Conservation (phyloP, 2,329 filamentous ascomycete genomes). For the Peltaster fructicola region DNA sequence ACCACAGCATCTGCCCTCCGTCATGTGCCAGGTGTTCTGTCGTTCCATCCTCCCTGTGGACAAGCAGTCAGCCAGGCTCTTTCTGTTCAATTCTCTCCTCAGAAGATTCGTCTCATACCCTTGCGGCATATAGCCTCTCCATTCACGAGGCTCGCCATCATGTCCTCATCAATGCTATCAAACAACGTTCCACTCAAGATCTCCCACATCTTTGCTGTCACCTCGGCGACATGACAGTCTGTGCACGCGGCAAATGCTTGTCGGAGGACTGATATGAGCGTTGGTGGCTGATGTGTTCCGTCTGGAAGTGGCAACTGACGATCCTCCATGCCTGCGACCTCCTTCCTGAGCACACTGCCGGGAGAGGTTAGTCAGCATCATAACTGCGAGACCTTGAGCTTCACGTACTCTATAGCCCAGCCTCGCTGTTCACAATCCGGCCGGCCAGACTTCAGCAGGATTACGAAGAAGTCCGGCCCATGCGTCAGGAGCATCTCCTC, state of each 20-base stretch:
- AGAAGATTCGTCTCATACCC: no score
- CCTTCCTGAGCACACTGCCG: constrained; percentile 9
- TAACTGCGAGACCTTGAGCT: no score
- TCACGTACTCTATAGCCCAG: constrained; percentile 10
- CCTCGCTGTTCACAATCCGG: not conserved
- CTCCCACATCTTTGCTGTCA: constrained; percentile 17
- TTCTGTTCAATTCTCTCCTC: no score
- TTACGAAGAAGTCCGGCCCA: constrained; percentile 15
- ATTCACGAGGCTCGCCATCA: constrained; percentile 8
- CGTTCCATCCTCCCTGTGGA: no score
- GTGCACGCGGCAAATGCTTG: constrained; percentile 12
- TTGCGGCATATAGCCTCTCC: no score
- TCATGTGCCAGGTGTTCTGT: no score
- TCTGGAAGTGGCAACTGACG: constrained; percentile 10
- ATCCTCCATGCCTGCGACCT: constrained; percentile 11
- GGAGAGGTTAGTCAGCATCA: constrained; percentile 1
- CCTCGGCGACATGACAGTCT: constrained; percentile 9
- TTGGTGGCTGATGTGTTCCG: constrained; percentile 10
- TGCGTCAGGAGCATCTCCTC: constrained; percentile 17
- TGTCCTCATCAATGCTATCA: constrained; percentile 11
- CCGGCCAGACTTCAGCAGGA: constrained; percentile 9
- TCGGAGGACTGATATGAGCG: constrained; percentile 13
- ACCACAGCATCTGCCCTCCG: no score
- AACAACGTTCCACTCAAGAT: constrained; percentile 11
- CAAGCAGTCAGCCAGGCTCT: no score